Evolutionary conservation across 306 rosid genomes (phyloP), one percentile per base, ranked within the genome.

Genomic region (Quercus aquifolioides): DNA sequence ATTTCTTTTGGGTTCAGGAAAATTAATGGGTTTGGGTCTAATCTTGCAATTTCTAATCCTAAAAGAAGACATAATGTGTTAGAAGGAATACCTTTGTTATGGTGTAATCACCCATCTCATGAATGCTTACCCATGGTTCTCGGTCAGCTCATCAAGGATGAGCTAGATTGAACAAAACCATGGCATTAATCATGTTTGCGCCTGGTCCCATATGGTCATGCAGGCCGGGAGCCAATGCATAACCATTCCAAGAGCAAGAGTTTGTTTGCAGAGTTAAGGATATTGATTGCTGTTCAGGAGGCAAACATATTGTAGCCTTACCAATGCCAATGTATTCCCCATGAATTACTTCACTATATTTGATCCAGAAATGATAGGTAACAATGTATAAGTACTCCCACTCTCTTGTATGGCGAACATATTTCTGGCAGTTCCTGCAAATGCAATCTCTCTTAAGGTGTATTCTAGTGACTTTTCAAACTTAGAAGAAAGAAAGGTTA

Each of bases 231-330:
- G 30, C 64, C 33, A 11, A 67, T 26, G 26, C 23, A 60, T 5
- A 58, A 72, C 1, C 28, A 13, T 1, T 23, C 55, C 20, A 77
- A 77, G 59, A 9, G 68, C 23, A 65, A 43, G 21, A 55, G 46
- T 15, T 74, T 77, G 9, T 82, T 82, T 18, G 82, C 73, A 15
- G 85, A 75, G 5, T 0, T 82, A 51, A 71, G 25, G 41, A 38
- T 71, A 0, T 5, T 82, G 67, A 82, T 82, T 43, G 79, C 77
- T 33, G 72, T 0, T 82, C 72, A 0, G 85, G 85, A 33, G 85
- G 85, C 2, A 77, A 78, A 17, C 82, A 82, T 15, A 73, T 75
- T 12, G 67, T 82, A 26, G 79, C 76, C 10, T 78, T 18, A 60
- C 79, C 4, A 30, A n/a, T 0, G 72, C 72, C 46, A 38, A 2